These are phyloP conservation scores for Amanita pseudoporphyria DNA, from an alignment of 768 basidiomycete genomes.

Conservation along the genomic window DNA sequence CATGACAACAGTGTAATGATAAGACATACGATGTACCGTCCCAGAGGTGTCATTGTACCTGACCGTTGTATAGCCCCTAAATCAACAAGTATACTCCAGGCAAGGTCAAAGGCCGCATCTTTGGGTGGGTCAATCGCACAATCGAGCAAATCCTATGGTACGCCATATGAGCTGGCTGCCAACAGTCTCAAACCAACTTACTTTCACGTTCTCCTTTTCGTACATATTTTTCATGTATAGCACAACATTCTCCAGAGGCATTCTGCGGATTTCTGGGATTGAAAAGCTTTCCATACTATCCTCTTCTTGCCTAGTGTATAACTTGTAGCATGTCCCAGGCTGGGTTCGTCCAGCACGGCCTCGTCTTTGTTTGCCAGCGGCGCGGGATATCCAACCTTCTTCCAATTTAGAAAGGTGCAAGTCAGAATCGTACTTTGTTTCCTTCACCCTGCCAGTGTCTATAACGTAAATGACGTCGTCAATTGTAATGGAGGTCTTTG, in stretches of 20 bases:
- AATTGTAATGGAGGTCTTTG: conserved; percentile 81
- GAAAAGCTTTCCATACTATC: conserved; percentile 61
- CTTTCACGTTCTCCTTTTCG: conserved; percentile 72
- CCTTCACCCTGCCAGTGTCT: conserved; percentile 80
- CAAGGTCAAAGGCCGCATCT: conserved; percentile 62
- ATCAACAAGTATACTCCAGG: conserved; percentile 63
- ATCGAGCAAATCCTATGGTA: conserved; percentile 46
- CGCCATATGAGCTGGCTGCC: neutral
- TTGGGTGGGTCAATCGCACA: conserved; percentile 83
- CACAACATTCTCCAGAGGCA: conserved; percentile 75
- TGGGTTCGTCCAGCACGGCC: conserved; percentile 87
- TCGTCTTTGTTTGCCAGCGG: conserved; percentile 74
- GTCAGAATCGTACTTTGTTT: conserved; percentile 64
- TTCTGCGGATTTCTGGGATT: conserved; percentile 80
- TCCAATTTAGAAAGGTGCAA: conserved; percentile 65
- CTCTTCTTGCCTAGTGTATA: conserved; percentile 73
- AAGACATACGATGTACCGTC: conserved; percentile 57
- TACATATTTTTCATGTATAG: conserved; percentile 76
- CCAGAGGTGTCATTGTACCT: conserved; percentile 69
- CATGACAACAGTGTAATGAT: neutral
- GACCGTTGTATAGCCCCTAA: conserved; percentile 66
- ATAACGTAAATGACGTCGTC: conserved; percentile 83
- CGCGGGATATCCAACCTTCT: conserved; percentile 71
- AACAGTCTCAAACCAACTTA: conserved; percentile 17
- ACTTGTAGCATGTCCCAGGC: conserved; percentile 78